Conservation (phyloP, 176 grass and related monocot genomes). For the Paspalum vaginatum region DNA sequence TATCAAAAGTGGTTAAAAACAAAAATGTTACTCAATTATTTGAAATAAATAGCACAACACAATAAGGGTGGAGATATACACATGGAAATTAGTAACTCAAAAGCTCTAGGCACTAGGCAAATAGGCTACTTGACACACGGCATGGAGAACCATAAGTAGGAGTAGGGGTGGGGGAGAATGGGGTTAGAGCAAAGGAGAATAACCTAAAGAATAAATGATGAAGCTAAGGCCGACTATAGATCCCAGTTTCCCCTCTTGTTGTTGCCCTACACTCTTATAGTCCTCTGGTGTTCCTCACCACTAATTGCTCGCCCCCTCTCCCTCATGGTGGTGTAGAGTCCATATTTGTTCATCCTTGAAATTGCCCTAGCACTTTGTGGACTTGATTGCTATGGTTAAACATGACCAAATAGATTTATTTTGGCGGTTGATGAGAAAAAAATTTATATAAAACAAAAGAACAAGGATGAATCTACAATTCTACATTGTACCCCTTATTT, state of each 20-base stretch:
- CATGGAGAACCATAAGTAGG: neutral
- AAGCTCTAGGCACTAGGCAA: neutral
- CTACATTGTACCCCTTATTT: too few species aligned
- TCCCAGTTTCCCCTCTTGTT: neutral
- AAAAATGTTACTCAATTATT: too few species aligned
- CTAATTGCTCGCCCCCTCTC: neutral
- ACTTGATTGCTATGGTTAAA: too few species aligned
- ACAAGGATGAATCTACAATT: too few species aligned
- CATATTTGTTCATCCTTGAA: neutral
- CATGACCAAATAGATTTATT: too few species aligned
- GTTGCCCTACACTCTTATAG: neutral
- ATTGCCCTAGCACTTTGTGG: neutral
- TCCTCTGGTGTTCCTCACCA: neutral
- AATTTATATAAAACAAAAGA: too few species aligned
- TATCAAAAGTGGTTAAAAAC: neutral
- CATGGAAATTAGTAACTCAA: neutral
- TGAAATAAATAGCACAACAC: too few species aligned
- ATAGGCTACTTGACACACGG: neutral
- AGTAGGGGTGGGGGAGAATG: neutral
- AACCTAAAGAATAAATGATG: neutral
- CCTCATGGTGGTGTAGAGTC: neutral
- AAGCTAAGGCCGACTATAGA: neutral
- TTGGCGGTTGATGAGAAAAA: too few species aligned
- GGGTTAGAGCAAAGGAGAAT: neutral
- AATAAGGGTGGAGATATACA: neutral